phyloP scores from a whole-genome alignment of 805 yeast genomes.

The Starmerella kuoi region DNA sequence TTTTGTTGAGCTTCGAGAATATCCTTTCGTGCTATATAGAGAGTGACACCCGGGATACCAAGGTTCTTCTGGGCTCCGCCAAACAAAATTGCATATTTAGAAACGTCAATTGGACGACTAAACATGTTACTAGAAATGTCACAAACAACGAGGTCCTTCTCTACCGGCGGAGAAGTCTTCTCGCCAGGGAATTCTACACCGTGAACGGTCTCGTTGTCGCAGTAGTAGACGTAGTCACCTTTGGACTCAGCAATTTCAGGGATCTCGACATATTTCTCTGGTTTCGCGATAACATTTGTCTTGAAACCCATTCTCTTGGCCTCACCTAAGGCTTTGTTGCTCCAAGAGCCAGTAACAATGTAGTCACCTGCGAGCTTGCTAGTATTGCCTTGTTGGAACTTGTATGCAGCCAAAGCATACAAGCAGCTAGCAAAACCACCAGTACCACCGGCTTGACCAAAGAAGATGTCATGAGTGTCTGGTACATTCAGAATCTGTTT shows the following conservation, averaged over 20 bases:
- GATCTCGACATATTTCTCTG: slow-evolving; percentile 51
- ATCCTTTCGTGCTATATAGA: slow-evolving; percentile 77
- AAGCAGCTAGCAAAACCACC: slow-evolving; percentile 85
- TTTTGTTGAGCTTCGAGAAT: slow-evolving; percentile 39
- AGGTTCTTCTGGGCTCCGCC: slow-evolving; percentile 99
- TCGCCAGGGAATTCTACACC: slow-evolving; percentile 73
- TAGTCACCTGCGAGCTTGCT: slow-evolving; percentile 52
- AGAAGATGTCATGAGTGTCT: slow-evolving; percentile 85
- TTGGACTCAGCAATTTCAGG: slow-evolving; percentile 51
- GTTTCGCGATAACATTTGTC: slow-evolving; percentile 58
- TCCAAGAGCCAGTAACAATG: slow-evolving; percentile 89
- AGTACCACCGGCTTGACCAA: slow-evolving; percentile 97
- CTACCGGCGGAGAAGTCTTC: slow-evolving; percentile 40
- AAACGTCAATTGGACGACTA: slow-evolving; percentile 66
- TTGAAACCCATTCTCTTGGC: slow-evolving; percentile 73
- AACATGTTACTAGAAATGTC: slow-evolving; percentile 92
- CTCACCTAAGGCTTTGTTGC: slow-evolving; percentile 76
- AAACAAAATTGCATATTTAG: slow-evolving; percentile 76
- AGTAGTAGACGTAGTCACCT: slow-evolving; percentile 74
- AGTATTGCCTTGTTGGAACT: slow-evolving; percentile 51
- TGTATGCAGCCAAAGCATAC: slow-evolving; percentile 66
- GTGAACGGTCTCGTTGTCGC: slow-evolving; percentile 95
- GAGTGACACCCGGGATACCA: slow-evolving; percentile 90
- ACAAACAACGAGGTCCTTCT: slow-evolving; percentile 40
- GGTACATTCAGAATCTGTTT: slow-evolving; percentile 60